phyloP scores from a whole-genome alignment of 116 monocot species.

The Dioscorea cayenensis region DNA sequence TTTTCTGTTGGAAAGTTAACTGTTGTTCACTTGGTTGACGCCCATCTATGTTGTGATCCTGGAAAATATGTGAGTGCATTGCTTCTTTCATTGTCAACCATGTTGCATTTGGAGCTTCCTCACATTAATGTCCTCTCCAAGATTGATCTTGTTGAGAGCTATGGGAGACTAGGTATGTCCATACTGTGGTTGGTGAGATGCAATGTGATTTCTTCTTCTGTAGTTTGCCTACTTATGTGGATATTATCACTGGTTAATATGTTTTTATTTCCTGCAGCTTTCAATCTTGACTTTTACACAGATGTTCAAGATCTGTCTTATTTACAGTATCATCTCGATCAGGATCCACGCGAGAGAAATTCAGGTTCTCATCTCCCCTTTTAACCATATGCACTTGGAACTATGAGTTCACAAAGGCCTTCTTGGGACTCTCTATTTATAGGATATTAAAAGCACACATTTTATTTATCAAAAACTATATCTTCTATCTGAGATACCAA shows the following conservation, averaged over 20 bases:
- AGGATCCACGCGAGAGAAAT: conserved; percentile 88
- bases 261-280: conserved; percentile 44
- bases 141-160: conserved; percentile 96
- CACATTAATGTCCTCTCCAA: conserved; percentile 98
- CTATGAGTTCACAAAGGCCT: no score
- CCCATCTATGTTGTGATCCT: conserved; percentile 96
- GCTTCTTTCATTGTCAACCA: conserved; percentile 80
- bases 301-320: conserved; percentile 97
- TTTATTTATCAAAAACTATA: no score
- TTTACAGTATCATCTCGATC: conserved; percentile 86
- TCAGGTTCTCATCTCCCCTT: conserved; percentile 39
- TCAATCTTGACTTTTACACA: conserved; percentile 92
- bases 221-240: background rate
- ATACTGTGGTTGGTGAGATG: background rate
- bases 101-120: conserved; percentile 93
- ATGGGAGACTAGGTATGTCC: conserved; percentile 74
- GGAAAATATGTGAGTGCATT: conserved; percentile 96
- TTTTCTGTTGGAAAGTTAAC: conserved; percentile 50
- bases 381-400: background rate
- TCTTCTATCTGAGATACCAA: no score
- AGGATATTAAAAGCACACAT: no score
- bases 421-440: no score
- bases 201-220: background rate
- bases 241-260: background rate
- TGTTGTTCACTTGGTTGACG: conserved; percentile 87